phyloP scores from a whole-genome alignment of 2,329 filamentous ascomycete species.

The Trichoderma semiorbis region DNA sequence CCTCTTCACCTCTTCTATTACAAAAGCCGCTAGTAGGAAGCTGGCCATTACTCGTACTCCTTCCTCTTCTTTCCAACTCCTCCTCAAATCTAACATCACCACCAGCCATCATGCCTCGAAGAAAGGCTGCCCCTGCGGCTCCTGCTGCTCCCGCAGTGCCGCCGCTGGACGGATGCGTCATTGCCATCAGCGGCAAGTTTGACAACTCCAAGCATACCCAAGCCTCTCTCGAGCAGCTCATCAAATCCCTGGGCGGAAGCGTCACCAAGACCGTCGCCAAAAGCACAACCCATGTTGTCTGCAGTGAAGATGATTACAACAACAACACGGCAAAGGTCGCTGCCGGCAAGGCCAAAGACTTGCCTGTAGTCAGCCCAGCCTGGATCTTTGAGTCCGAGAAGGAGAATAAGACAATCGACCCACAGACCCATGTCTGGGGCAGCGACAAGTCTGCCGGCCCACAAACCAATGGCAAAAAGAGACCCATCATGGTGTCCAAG shows the following conservation, averaged over 20 bases:
- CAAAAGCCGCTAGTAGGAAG: neutral
- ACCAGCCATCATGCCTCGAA: neutral
- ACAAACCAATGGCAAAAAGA: constrained; percentile 22
- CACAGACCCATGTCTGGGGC: constrained; percentile 29
- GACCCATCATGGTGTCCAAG: constrained; percentile 21
- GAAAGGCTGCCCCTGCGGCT: constrained; percentile 18
- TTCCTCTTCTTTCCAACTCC: neutral
- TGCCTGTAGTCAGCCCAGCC: constrained; percentile 55
- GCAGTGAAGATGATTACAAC: constrained; percentile 50
- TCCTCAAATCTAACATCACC: neutral
- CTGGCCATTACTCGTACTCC: neutral
- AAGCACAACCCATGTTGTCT: constrained; percentile 55
- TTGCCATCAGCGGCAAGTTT: constrained; percentile 62
- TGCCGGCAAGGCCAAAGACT: constrained; percentile 42
- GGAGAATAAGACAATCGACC: constrained; percentile 25
- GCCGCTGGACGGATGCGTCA: constrained; percentile 45
- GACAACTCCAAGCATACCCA: constrained; percentile 51
- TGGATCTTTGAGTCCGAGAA: constrained; percentile 60
- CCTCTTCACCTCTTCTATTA: neutral
- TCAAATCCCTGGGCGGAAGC: constrained; percentile 48
- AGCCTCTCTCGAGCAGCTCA: constrained; percentile 41
- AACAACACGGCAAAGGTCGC: constrained; percentile 50
- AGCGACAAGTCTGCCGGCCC: constrained; percentile 23
- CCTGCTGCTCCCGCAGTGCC: constrained; percentile 17
- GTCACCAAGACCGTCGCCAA: constrained; percentile 46